A percentile compares a stretch with the other conserved stretches of the same genome.
These are phyloP conservation scores for Coniochaeta sp. DNA, from an alignment of 2,329 filamentous ascomycete species.

Conservation along the genomic window DNA sequence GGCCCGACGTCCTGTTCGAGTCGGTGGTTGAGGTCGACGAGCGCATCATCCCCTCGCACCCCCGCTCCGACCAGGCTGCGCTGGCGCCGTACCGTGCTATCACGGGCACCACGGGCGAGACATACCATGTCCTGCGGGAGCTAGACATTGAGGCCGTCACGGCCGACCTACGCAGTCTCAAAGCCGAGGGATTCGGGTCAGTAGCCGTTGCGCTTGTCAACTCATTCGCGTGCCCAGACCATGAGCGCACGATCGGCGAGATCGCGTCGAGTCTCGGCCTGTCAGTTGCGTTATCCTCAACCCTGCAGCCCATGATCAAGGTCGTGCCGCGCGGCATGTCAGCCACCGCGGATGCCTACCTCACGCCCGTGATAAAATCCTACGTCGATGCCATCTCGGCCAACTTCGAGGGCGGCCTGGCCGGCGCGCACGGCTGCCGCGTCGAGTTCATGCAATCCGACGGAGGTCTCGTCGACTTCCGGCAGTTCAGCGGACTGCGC, in stretches of 20 bases:
- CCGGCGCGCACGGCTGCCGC: constrained; percentile 57
- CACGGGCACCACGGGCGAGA: neutral
- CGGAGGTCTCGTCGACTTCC: constrained; percentile 22
- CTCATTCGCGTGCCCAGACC: constrained; percentile 59
- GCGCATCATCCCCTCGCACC: constrained; percentile 36
- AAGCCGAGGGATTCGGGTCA: constrained; percentile 14
- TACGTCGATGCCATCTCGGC: constrained; percentile 61
- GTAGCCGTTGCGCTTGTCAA: constrained; percentile 45
- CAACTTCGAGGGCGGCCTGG: constrained; percentile 58
- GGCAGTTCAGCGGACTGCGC: constrained; percentile 2
- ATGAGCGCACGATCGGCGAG: constrained; percentile 58
- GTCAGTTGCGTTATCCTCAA: constrained; percentile 57
- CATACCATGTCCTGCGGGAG: constrained; percentile 1
- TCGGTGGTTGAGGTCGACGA: constrained; percentile 47
- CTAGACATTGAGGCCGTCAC: constrained; percentile 1
- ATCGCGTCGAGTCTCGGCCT: constrained; percentile 61
- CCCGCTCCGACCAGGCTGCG: constrained; percentile 36
- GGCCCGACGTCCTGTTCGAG: constrained; percentile 4
- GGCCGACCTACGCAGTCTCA: neutral
- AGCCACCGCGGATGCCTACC: constrained; percentile 62
- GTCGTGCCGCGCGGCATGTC: constrained; percentile 61
- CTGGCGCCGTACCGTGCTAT: neutral
- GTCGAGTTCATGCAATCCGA: constrained; percentile 69
- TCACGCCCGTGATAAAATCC: constrained; percentile 62
- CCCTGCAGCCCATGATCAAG: constrained; percentile 70